Percentiles rank a stretch among this genome's conserved stretches.
These are phyloP conservation scores for Aspergillus funiculosus DNA, from an alignment of 495 filamentous ascomycete species.

Conservation along the genomic window DNA sequence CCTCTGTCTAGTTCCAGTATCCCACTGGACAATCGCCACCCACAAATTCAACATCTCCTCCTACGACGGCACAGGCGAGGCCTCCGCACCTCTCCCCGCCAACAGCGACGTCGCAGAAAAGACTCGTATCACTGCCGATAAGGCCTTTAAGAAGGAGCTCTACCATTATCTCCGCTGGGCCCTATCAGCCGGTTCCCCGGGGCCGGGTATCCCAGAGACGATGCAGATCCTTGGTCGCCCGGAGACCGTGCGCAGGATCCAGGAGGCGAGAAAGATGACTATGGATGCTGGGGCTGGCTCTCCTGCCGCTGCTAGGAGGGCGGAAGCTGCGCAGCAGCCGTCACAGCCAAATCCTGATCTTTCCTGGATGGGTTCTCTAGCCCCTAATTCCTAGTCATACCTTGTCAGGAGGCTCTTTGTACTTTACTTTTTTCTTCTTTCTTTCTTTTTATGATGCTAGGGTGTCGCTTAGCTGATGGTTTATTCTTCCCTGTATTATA, in stretches of 20 bases:
- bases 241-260: constrained; percentile 51
- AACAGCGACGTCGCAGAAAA: constrained; percentile 9
- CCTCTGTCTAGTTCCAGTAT: constrained; percentile 33
- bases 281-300: constrained; percentile 16
- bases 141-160: constrained; percentile 38
- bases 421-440: no score
- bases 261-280: constrained; percentile 39
- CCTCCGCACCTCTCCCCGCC: constrained; percentile 8
- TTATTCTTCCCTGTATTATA: no score
- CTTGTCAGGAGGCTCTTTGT: no score
- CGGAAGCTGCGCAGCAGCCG: constrained; percentile 9
- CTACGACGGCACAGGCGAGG: constrained; percentile 29
- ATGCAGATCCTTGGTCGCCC: constrained; percentile 60
- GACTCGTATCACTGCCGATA: constrained; percentile 21
- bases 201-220: constrained; percentile 51
- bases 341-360: constrained; percentile 20
- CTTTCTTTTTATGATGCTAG: no score
- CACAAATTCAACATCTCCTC: constrained; percentile 36
- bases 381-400: no score
- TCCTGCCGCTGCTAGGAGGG: constrained; percentile 14
- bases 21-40: constrained; percentile 34
- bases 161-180: constrained; percentile 65
- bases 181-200: constrained; percentile 50
- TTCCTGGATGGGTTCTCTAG: constrained; percentile 41
- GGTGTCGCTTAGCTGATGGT: no score